Evolutionary conservation across 257 asterid genomes (phyloP).

Genomic region (Leonotis leonurus): DNA sequence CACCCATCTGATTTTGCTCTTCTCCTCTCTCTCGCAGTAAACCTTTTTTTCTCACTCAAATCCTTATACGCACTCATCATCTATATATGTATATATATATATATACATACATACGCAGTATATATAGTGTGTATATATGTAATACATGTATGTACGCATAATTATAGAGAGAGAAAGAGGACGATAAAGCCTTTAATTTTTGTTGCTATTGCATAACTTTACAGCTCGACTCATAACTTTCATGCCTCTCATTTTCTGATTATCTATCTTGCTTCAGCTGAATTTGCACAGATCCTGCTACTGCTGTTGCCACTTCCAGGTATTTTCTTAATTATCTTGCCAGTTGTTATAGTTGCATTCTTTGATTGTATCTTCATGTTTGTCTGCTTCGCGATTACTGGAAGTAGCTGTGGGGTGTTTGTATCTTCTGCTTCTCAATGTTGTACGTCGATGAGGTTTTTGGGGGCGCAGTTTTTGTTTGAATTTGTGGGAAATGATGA

Average conservation of each 20-base stretch:
- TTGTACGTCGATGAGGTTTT: slow-evolving; percentile 11
- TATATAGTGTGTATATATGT: not conserved
- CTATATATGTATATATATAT: not conserved
- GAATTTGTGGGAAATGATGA: slow-evolving; percentile 13
- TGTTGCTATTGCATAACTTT: slow-evolving; percentile 44
- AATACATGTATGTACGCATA: not conserved
- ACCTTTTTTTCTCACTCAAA: slow-evolving; percentile 11
- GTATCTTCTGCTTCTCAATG: slow-evolving; percentile 16
- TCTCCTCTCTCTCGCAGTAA: slow-evolving; percentile 14
- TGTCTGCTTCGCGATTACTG: slow-evolving; percentile 4
- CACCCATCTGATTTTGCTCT: slow-evolving; percentile 2
- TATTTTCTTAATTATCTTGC: slow-evolving; percentile 10
- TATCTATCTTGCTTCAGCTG: slow-evolving; percentile 28
- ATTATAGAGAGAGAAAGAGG: slow-evolving; percentile 33
- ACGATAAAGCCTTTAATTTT: slow-evolving; percentile 25
- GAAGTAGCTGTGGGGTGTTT: slow-evolving; percentile 14
- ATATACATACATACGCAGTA: not conserved
- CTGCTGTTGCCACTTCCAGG: slow-evolving; percentile 30
- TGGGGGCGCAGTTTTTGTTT: slow-evolving; percentile 5
- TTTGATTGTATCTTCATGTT: slow-evolving; percentile 8
- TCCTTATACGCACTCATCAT: slow-evolving; percentile 22
- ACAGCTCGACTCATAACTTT: slow-evolving; percentile 45
- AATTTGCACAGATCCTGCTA: slow-evolving; percentile 39
- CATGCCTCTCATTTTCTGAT: slow-evolving; percentile 5
- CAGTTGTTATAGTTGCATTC: slow-evolving; percentile 3